Evolutionary conservation across 208 protist genomes (phyloP).

Genomic region (Acanthamoeba healyi): DNA sequence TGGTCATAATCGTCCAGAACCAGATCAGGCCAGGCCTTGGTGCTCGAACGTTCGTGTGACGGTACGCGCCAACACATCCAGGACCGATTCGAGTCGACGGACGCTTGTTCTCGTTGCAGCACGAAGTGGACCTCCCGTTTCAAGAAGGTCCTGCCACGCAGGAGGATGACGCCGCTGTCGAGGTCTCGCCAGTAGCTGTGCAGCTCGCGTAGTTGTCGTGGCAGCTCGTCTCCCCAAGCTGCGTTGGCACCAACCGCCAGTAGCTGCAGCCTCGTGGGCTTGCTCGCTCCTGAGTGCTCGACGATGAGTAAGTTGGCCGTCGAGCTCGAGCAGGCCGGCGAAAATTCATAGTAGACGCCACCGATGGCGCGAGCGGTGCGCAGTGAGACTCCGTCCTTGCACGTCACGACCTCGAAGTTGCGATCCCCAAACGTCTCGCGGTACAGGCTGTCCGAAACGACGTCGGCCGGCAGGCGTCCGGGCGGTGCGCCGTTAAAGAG

Average conservation of each 20-base stretch:
- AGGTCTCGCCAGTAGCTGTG: too few species aligned
- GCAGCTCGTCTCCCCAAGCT: too few species aligned
- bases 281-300: neutral
- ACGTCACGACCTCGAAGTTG: conserved; percentile 2
- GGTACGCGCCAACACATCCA: too few species aligned
- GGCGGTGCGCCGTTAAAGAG: conserved; percentile 5
- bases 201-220: too few species aligned
- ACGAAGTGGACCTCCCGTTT: too few species aligned
- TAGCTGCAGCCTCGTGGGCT: neutral
- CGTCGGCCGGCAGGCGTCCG: neutral
- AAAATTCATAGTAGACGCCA: neutral
- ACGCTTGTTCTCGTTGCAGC: too few species aligned
- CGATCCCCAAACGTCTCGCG: neutral
- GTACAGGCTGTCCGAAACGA: neutral
- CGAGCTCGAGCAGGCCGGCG: neutral
- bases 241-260: neutral
- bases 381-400: neutral
- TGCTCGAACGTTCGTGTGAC: too few species aligned
- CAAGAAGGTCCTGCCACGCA: too few species aligned
- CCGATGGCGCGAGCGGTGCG: neutral
- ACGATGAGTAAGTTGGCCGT: neutral
- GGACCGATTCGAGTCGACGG: too few species aligned
- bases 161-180: too few species aligned
- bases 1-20: too few species aligned
- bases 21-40: too few species aligned